Conservation (phyloP, 2,329 filamentous ascomycete species). For the Aspergillus arachidicola region DNA sequence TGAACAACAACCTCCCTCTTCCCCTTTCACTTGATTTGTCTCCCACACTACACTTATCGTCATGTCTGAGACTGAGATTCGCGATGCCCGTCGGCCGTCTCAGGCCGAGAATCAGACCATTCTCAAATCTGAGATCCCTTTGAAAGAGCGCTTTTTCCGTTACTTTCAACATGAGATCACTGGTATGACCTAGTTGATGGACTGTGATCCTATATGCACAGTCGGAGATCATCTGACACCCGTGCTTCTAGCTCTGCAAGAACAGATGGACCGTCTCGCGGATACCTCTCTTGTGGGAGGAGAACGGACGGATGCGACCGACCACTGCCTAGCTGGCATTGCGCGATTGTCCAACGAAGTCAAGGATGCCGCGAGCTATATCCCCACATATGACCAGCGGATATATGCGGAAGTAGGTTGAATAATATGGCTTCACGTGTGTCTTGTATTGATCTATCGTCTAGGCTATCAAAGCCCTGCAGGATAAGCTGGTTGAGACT, state of each 20-base stretch:
- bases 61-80: constrained; percentile 37
- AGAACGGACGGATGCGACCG: constrained; percentile 78
- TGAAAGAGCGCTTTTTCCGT: constrained; percentile 80
- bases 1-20: not conserved
- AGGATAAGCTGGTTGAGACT: constrained; percentile 74
- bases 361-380: constrained; percentile 76
- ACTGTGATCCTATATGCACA: constrained; percentile 8
- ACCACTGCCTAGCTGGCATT: constrained; percentile 78
- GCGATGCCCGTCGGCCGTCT: constrained; percentile 32
- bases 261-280: constrained; percentile 71
- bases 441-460: constrained; percentile 22
- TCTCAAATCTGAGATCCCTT: constrained; percentile 41
- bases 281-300: constrained; percentile 65
- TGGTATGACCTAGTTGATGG: constrained; percentile 51
- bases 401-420: constrained; percentile 73
- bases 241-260: constrained; percentile 65
- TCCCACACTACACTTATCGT: not conserved
- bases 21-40: not conserved
- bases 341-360: constrained; percentile 80
- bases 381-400: constrained; percentile 87
- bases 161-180: constrained; percentile 78
- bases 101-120: constrained; percentile 36
- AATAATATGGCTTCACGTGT: not conserved
- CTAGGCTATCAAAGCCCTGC: constrained; percentile 76
- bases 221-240: constrained; percentile 22